Percentiles rank a stretch among this genome's conserved stretches.
Evolutionary conservation across 352 stramenopile genomes (phyloP).

Genomic region (Phytophthora kernoviae): DNA sequence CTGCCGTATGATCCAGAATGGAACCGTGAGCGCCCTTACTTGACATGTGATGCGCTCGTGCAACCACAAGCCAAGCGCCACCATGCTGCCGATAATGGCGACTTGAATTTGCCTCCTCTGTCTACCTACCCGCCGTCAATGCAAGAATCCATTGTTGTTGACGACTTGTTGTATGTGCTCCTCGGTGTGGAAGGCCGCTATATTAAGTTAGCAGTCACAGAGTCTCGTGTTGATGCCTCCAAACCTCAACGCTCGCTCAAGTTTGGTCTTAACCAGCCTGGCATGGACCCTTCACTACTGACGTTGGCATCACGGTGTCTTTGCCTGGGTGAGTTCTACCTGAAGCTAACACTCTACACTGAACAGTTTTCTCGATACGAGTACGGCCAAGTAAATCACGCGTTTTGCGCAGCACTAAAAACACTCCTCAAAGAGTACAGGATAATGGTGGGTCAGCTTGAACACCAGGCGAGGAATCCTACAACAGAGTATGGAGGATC

Average conservation of each 20-base stretch:
- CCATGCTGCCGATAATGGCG: conserved; percentile 42
- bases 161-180: conserved; percentile 84
- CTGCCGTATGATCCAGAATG: conserved; percentile 84
- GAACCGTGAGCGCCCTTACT: conserved; percentile 81
- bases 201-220: conserved; percentile 66
- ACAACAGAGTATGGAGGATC: conserved; percentile 14
- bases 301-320: conserved; percentile 73
- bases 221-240: conserved; percentile 39
- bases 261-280: conserved; percentile 72
- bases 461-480: conserved; percentile 69
- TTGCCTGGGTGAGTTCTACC: conserved; percentile 75
- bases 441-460: conserved; percentile 91
- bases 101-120: conserved; percentile 62
- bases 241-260: conserved; percentile 50
- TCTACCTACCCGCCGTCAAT: conserved; percentile 75
- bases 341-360: conserved; percentile 78
- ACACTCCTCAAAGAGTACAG: conserved; percentile 93
- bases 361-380: conserved; percentile 89
- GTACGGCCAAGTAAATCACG: conserved; percentile 94
- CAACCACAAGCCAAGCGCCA: conserved; percentile 50
- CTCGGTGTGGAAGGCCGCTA: conserved; percentile 85
- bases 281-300: conserved; percentile 84
- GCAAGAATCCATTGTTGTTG: conserved; percentile 83
- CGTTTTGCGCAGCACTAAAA: conserved; percentile 93
- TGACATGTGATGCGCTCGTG: conserved; percentile 75